A percentile compares a stretch with the other conserved stretches of the same genome.
Evolutionary conservation across 2,329 filamentous ascomycete genomes (phyloP).

Genomic region (Stagonosporopsis tanaceti): DNA sequence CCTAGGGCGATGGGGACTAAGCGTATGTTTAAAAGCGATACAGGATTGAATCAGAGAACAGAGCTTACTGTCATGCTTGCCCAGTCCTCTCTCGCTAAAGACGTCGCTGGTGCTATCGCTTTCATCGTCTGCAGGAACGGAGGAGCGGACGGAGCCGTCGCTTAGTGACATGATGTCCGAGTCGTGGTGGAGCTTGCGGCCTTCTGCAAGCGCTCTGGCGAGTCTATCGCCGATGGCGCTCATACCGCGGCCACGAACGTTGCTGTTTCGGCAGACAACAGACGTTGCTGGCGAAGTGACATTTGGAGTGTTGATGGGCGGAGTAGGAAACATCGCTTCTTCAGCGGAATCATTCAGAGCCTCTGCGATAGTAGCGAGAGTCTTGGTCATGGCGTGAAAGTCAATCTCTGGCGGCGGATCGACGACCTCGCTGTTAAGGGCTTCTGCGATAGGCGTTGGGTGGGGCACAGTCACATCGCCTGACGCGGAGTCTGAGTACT

Average conservation of each 20-base stretch:
- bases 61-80: slow-evolving; percentile 26
- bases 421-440: slow-evolving; percentile 16
- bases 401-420: slow-evolving; percentile 32
- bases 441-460: slow-evolving; percentile 37
- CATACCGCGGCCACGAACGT: slow-evolving; percentile 60
- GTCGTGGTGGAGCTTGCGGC: slow-evolving; percentile 24
- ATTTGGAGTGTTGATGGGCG: slow-evolving; percentile 43
- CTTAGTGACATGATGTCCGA: slow-evolving; percentile 27
- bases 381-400: slow-evolving; percentile 37
- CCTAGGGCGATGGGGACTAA: slow-evolving; percentile 40
- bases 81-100: slow-evolving; percentile 25
- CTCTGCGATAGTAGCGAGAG: slow-evolving; percentile 41
- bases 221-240: slow-evolving; percentile 89
- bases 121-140: slow-evolving; percentile 29
- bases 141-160: slow-evolving; percentile 24
- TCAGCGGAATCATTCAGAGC: slow-evolving; percentile 42
- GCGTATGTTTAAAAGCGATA: slow-evolving; percentile 7
- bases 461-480: slow-evolving; percentile 33
- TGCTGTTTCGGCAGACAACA: slow-evolving; percentile 20
- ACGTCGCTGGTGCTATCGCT: slow-evolving; percentile 30
- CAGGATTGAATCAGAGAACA: background rate
- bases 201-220: slow-evolving; percentile 64
- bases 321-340: slow-evolving; percentile 39
- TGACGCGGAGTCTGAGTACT: slow-evolving; percentile 27
- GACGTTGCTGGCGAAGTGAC: slow-evolving; percentile 40